Base-by-base conservation (phyloP, 1,284 basidiomycete genomes). In the Rhizopogon parksii region DNA sequence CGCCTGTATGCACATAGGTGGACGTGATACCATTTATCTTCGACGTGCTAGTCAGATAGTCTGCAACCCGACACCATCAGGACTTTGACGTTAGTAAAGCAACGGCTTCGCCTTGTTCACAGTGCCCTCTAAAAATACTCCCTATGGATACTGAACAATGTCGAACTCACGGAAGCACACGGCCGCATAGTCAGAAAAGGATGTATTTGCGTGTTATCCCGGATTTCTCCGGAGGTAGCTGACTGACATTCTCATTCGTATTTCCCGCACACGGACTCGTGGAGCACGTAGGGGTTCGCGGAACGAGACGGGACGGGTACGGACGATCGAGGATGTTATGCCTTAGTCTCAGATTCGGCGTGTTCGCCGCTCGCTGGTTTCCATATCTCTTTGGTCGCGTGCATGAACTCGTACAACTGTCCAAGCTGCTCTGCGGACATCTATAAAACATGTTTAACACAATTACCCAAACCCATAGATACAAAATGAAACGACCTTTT, bases 341-440 rank as follows among this genome's bases (percentile, higher is more conserved):
- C 52, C 51, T 49, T 52, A 30, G 36, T 40, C 47, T 53, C 47
- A 14, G 32, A 15, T 34, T 55, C 43, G 36, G 5, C 30, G 21
- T 19, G 35, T 52, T 55, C 53, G 38, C 55, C 52, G 5, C 25
- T 27, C 32, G 71, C 65, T 15, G 79, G 73, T 64, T 86, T 92
- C 89, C 88, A 94, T 11, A 94, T 76, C 53, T 86, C 85, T 63
- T 89, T 91, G 0, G 91, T 85, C 1, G 83, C 88, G 57, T 91
- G 85, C 90, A 95, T 92, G 53, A 97, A 76, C 66, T 95, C 91
- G 63, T 95, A 92, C 39, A 96, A 70, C 66, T 96, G 93, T 1
- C 88, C 88, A 4, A 95, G 74, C 66, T 96, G 93, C 65, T 95
- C 88, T n/a, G 76, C 69, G n/a, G 88, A 92, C 80, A 96, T 85